Evolutionary conservation across 2,329 filamentous ascomycete genomes (phyloP), one percentile per base, ranked within the genome.

Genomic region (Coniochaeta ligniaria): DNA sequence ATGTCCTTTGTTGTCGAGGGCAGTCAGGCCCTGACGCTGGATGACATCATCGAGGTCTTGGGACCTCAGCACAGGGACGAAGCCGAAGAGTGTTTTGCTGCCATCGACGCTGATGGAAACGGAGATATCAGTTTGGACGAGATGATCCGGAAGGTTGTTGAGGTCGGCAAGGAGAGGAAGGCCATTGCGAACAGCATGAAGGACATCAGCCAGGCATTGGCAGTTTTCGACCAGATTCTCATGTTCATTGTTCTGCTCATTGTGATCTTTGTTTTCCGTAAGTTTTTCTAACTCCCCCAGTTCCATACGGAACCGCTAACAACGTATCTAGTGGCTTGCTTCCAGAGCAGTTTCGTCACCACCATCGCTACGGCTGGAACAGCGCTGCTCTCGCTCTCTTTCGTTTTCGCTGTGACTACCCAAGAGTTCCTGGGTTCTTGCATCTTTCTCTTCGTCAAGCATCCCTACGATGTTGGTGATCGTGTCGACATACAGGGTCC

Each of bases 391-490:
- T 98, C 94, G 6, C 80, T 98, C n/a, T 97, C 94, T 4, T 99
- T 99, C 77, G 89, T 97, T 67, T 98, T 99, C 73, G 88, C 93
- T 26, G 89, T 89, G 60, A 97, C 93, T 1, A 88, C 89, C 3
- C 93, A 97, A 75, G 95, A 99, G 74, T 90, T 99, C 64, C 84
- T 99, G n/a, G 94, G 94, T 69, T 97, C 93, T 41, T 98, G 94
- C 78, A 96, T 99, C 70, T 99, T 99, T 79, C 79, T 99, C 1
- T 99, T 99, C 69, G 92, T 98, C 79, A 99, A 99, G 80, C 95
- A 99, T 73, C 94, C 95, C 0, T 98, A 90, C 73, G 95, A 99
- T 72, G 92, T 98, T 24, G 93, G 94, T 63, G 95, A 99, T 73
- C 88, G 95, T 28, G 91, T 98, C 50, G 92, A 97, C 68, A 89